Evolutionary conservation across 352 stramenopile genomes (phyloP).

Genomic region (Phytophthora tubulina): DNA sequence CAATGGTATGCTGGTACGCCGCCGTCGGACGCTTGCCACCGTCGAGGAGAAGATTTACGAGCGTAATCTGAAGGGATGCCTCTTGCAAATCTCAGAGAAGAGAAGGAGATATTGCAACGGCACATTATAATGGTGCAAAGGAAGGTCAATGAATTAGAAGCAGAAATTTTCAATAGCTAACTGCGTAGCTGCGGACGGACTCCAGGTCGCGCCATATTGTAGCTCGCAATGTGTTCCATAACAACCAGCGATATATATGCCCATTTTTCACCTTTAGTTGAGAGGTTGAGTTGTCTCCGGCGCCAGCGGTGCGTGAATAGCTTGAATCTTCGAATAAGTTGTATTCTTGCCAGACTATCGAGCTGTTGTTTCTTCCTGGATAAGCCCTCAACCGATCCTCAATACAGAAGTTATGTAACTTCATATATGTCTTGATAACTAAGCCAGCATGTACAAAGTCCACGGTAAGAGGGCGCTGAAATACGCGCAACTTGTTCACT

Average conservation of each 20-base stretch:
- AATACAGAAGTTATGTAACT: constrained; percentile 6
- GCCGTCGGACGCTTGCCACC: background rate
- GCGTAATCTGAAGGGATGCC: background rate
- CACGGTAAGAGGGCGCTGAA: background rate
- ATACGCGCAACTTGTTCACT: constrained; percentile 15
- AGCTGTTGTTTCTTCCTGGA: background rate
- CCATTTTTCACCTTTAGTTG: constrained; percentile 1
- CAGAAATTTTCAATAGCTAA: background rate
- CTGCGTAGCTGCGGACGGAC: no score
- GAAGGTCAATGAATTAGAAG: background rate
- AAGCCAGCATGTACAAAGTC: background rate
- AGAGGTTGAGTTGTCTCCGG: background rate
- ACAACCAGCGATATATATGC: constrained; percentile 6
- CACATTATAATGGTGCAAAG: background rate
- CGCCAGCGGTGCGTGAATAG: background rate
- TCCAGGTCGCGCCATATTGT: constrained; percentile 5
- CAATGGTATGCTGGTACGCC: constrained; percentile 5
- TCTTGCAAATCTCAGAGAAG: background rate
- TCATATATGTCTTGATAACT: constrained; percentile 21
- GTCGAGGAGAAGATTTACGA: constrained; percentile 6
- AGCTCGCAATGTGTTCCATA: constrained; percentile 5
- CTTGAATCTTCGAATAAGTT: constrained; percentile 2
- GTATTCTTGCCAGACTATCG: background rate
- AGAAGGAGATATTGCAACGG: background rate
- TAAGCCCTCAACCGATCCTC: background rate